Evolutionary conservation across 2,329 filamentous ascomycete species (phyloP).

Genomic region (Torrubiella hemipterigena): DNA sequence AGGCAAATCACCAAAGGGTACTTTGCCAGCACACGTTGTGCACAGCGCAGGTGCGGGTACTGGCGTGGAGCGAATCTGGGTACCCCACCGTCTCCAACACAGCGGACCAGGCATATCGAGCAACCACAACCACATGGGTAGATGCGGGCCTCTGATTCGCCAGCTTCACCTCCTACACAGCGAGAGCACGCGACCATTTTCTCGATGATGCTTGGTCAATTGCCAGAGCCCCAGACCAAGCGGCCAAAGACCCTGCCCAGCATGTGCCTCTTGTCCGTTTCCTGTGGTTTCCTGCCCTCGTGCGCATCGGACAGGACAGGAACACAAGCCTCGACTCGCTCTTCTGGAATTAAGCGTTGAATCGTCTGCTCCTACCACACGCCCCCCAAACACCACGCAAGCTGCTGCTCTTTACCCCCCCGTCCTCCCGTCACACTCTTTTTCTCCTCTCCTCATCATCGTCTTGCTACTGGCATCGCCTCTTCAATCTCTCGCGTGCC

Average conservation of each 20-base stretch:
- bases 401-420: background rate
- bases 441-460: background rate
- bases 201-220: constrained; percentile 32
- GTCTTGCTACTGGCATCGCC: background rate
- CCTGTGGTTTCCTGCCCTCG: constrained; percentile 2
- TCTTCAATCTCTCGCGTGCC: no score
- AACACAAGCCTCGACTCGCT: no score
- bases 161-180: constrained; percentile 7
- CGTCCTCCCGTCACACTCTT: no score
- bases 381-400: background rate
- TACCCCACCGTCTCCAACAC: no score
- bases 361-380: no score
- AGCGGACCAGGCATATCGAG: background rate
- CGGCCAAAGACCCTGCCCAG: background rate
- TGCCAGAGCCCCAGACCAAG: background rate
- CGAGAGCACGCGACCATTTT: constrained; percentile 29
- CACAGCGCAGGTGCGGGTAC: no score
- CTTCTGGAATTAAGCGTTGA: no score
- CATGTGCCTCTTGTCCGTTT: constrained; percentile 1
- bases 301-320: no score
- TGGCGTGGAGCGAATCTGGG: no score
- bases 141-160: constrained; percentile 20
- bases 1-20: no score
- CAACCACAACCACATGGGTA: constrained; percentile 19
- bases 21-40: no score